These are phyloP conservation scores for Colletotrichum shisoi DNA, from an alignment of 2,329 filamentous ascomycete species.

Conservation along the genomic window DNA sequence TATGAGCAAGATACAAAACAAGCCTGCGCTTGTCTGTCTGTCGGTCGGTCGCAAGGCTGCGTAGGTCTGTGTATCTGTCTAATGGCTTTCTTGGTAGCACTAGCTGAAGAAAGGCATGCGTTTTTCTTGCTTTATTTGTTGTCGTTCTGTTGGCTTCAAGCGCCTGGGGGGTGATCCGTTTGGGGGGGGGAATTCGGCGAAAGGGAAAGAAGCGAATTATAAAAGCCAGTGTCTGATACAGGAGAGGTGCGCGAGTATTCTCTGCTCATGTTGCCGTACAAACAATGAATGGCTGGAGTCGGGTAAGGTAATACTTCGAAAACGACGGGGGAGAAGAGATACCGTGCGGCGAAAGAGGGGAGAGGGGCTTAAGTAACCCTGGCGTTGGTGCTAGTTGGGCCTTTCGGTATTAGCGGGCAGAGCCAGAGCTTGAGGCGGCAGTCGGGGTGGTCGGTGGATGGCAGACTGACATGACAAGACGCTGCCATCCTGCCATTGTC, in stretches of 20 bases:
- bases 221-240: constrained; percentile 30
- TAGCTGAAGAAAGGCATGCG: constrained; percentile 6
- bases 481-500: constrained; percentile 5
- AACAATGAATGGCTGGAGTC: constrained; percentile 30
- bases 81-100: constrained; percentile 12
- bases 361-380: constrained; percentile 38
- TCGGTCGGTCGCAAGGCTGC: constrained; percentile 9
- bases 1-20: constrained; percentile 1
- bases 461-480: background rate
- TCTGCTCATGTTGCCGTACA: constrained; percentile 39
- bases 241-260: constrained; percentile 29
- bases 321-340: constrained; percentile 16
- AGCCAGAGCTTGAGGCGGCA: background rate
- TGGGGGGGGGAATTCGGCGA: constrained; percentile 23
- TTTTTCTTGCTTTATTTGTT: background rate
- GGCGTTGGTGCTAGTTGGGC: constrained; percentile 20
- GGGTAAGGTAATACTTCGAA: constrained; percentile 23
- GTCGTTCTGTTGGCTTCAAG: constrained; percentile 10
- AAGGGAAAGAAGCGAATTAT: constrained; percentile 32
- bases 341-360: constrained; percentile 26
- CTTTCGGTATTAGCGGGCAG: constrained; percentile 12
- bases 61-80: background rate
- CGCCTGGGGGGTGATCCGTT: constrained; percentile 33
- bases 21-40: background rate
- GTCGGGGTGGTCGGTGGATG: background rate